These are phyloP conservation scores for Penicillium alfredii DNA, from an alignment of 495 filamentous ascomycete species.

Conservation along the genomic window DNA sequence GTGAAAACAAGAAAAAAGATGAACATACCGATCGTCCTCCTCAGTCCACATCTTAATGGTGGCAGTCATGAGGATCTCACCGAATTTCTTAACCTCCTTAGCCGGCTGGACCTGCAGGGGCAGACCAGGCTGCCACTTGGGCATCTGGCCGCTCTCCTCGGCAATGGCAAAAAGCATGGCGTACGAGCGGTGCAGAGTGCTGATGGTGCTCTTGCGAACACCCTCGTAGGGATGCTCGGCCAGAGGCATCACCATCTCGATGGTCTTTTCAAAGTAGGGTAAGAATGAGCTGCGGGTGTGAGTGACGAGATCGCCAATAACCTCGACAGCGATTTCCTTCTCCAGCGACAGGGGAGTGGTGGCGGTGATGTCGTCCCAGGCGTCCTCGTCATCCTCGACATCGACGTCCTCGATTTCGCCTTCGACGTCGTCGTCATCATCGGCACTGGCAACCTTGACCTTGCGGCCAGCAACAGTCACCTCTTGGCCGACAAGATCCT, in stretches of 20 bases:
- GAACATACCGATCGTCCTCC: conserved; percentile 81
- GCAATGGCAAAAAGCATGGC: conserved; percentile 82
- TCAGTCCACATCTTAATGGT: conserved; percentile 82
- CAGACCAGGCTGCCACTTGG: conserved; percentile 84
- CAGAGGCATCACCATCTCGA: conserved; percentile 72
- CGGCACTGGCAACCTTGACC: conserved; percentile 64
- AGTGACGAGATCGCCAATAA: conserved; percentile 85
- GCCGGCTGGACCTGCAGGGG: conserved; percentile 74
- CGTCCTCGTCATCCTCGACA: conserved; percentile 69
- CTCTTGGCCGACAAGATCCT: conserved; percentile 70
- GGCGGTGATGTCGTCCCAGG: conserved; percentile 75
- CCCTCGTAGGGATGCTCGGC: conserved; percentile 89
- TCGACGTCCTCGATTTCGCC: conserved; percentile 57
- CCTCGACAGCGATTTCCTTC: conserved; percentile 96
- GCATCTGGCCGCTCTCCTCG: conserved; percentile 70
- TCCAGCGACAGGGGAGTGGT: conserved; percentile 86
- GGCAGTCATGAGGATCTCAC: conserved; percentile 75
- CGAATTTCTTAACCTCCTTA: conserved; percentile 74
- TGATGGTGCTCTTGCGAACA: conserved; percentile 81
- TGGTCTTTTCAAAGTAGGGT: conserved; percentile 86
- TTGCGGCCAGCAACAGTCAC: conserved; percentile 76
- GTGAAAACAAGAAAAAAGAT: conserved; percentile 25
- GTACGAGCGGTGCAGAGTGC: conserved; percentile 89
- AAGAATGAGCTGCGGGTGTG: conserved; percentile 70
- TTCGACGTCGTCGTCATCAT: conserved; percentile 53